phyloP scores from a whole-genome alignment of 805 yeast species.

The Metschnikowia koreensis region DNA sequence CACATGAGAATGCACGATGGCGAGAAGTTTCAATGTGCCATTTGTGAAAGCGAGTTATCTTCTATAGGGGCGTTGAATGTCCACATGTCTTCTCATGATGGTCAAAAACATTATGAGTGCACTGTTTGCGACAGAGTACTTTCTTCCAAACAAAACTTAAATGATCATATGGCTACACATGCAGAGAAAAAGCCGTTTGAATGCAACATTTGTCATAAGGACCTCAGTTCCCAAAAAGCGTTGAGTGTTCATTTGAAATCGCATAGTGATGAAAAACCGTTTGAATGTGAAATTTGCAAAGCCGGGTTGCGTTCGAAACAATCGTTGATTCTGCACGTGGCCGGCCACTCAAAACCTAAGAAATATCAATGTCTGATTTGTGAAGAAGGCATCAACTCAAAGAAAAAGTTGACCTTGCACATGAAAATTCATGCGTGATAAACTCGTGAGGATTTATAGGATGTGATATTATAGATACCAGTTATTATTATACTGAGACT shows the following conservation, averaged over 20 bases:
- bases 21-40: not conserved
- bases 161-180: not conserved
- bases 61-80: not conserved
- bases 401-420: not conserved
- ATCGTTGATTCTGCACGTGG: not conserved
- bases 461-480: no score
- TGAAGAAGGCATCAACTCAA: not conserved
- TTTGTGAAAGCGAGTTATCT: not conserved
- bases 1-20: not conserved
- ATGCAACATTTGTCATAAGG: not conserved
- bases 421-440: not conserved
- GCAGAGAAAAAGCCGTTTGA: not conserved
- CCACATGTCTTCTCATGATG: not conserved
- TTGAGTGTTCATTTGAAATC: not conserved
- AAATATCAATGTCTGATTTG: not conserved
- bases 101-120: not conserved
- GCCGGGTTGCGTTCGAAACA: not conserved
- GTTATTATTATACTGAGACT: no score
- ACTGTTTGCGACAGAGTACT: not conserved
- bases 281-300: not conserved
- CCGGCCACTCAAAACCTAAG: not conserved
- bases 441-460: not conserved
- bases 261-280: not conserved
- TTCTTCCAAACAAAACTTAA: not conserved
- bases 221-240: not conserved